Evolutionary conservation across 75 land plant genomes (phyloP), one percentile per base, ranked within the genome.

Genomic region (Pseudotsuga menziesii): DNA sequence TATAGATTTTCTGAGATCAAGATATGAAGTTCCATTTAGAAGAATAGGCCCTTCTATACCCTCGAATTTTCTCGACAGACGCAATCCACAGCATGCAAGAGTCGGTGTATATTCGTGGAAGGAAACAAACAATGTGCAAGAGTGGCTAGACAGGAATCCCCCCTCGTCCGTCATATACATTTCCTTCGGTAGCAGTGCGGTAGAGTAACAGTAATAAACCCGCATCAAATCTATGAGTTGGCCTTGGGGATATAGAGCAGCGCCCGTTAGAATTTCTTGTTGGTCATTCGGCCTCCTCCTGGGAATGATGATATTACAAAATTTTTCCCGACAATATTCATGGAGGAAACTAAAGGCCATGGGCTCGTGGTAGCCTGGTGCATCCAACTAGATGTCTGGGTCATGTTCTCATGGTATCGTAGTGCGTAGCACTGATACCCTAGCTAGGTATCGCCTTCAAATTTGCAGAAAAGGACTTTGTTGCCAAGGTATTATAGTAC

Each of bases 371-470:
- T n/a, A n/a, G n/a, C n/a, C n/a, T n/a, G n/a, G n/a, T n/a, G n/a
- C n/a, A n/a, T n/a, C n/a, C n/a, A n/a, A n/a, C n/a, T n/a, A n/a
- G n/a, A n/a, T n/a, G n/a, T n/a, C n/a, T n/a, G n/a, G n/a, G n/a
- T n/a, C n/a, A n/a, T n/a, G n/a, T n/a, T n/a, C n/a, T n/a, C n/a
- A n/a, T n/a, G n/a, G n/a, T n/a, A n/a, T n/a, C n/a, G n/a, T n/a
- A n/a, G n/a, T n/a, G n/a, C n/a, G n/a, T n/a, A n/a, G n/a, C n/a
- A n/a, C n/a, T n/a, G n/a, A n/a, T n/a, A n/a, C n/a, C n/a, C n/a
- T 95, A 80, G 77, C 85, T 95, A 16, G 98, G 98, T 25, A 78
- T 95, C 67, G 98, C 98, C 44, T 95, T 95, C 91, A 95, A 95
- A 78, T 95, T 95, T 79, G 98, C 98, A 19, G 94, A 95, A 78